These are phyloP conservation scores for Cetraspora pellucida DNA, from an alignment of 192 early-diverging fungal genomes.

Conservation along the genomic window DNA sequence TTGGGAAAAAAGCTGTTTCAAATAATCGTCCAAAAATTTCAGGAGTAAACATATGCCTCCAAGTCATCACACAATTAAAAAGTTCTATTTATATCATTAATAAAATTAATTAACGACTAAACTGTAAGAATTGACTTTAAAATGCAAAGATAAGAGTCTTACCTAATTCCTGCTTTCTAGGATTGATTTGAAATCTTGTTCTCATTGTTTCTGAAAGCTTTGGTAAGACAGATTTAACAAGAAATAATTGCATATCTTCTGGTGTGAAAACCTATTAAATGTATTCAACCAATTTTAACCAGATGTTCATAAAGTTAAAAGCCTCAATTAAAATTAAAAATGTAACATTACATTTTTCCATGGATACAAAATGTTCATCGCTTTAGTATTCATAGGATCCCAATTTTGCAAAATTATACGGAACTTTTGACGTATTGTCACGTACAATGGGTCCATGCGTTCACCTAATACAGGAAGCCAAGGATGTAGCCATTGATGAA, in stretches of 20 bases:
- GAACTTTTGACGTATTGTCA: constrained; percentile 65
- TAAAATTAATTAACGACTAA: background rate
- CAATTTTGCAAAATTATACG: constrained; percentile 58
- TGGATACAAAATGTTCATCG: constrained; percentile 52
- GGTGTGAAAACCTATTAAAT: constrained; percentile 51
- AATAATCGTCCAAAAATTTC: constrained; percentile 61
- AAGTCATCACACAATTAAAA: constrained; percentile 63
- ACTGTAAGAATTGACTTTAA: background rate
- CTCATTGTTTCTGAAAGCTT: constrained; percentile 65
- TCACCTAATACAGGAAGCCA: constrained; percentile 74
- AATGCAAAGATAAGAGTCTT: background rate
- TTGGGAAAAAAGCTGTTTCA: constrained; percentile 78
- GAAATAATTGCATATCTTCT: constrained; percentile 61
- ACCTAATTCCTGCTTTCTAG: constrained; percentile 65
- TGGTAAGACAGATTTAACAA: constrained; percentile 68
- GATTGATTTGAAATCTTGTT: constrained; percentile 71
- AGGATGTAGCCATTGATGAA: constrained; percentile 80
- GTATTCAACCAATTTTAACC: background rate
- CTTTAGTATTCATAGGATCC: constrained; percentile 63
- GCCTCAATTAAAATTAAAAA: background rate
- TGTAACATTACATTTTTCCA: constrained; percentile 62
- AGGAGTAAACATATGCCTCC: constrained; percentile 58
- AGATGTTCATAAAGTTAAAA: background rate
- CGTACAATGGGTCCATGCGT: constrained; percentile 53
- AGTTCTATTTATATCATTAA: constrained; percentile 42